These are phyloP conservation scores for Coemansia erecta DNA, from an alignment of 192 early-diverging fungal genomes.

Conservation along the genomic window DNA sequence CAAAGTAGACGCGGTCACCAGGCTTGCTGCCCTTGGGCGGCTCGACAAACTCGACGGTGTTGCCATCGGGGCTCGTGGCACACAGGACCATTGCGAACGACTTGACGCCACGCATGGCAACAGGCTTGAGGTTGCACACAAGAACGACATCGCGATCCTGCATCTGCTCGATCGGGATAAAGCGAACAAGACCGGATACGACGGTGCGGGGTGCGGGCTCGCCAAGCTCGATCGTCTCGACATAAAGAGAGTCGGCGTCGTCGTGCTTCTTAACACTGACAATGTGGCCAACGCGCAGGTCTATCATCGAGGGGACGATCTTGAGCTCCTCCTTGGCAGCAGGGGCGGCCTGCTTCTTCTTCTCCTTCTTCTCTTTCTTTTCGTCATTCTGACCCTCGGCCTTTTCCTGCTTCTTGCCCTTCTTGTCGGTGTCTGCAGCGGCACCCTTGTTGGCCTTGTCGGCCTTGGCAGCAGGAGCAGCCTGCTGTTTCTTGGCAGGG, in stretches of 20 bases:
- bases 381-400: conserved; percentile 2
- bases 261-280: conserved; percentile 81
- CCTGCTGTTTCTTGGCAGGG: conserved; percentile 50
- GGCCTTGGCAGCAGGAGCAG: conserved; percentile 26
- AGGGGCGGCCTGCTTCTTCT: conserved; percentile 58
- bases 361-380: conserved; percentile 44
- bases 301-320: conserved; percentile 76
- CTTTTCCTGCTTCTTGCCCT: conserved; percentile 58
- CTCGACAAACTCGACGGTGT: conserved; percentile 86
- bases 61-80: conserved; percentile 79
- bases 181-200: conserved; percentile 90
- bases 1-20: conserved; percentile 90
- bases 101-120: conserved; percentile 90
- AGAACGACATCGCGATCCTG: conserved; percentile 66
- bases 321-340: conserved; percentile 44
- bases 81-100: conserved; percentile 95
- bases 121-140: conserved; percentile 95
- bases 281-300: conserved; percentile 93
- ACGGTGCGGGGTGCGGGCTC: conserved; percentile 83
- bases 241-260: conserved; percentile 95
- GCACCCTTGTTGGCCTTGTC: conserved; percentile 18
- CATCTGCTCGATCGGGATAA: conserved; percentile 89
- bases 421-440: conserved; percentile 17
- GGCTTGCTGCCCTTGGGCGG: conserved; percentile 84
- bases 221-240: conserved; percentile 91